Evolutionary conservation across 495 filamentous ascomycete species (phyloP), one percentile per base, ranked within the genome.

Genomic region (Penicillium coprophilum): DNA sequence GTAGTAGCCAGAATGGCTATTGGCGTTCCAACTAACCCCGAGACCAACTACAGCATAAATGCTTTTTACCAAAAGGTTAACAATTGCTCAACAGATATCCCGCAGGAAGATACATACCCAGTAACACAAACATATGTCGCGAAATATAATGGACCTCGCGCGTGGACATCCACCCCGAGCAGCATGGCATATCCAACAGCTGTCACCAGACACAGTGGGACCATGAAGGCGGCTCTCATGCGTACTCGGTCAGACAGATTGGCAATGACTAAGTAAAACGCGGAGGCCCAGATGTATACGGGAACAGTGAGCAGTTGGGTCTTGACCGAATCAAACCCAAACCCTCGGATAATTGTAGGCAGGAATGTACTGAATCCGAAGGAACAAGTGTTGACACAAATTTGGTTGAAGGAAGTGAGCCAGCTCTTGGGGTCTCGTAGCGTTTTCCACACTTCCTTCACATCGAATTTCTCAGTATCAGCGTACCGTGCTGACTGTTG

Each of bases 311-410:
- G 50, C 5, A 63, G 31, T 34, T 63, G 61, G 0, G 61, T 63
- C 11, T 13, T 46, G 13, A 60, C 48, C 11, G 61, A 53, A 27
- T 44, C 45, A 46, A 51, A 63, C 0, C 61, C 61, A 24, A 63
- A 60, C 7, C 36, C 45, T 34, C 30, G 34, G 50, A 63, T 56
- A 17, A 63, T 63, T 10, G 54, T 56, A 1, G 61, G 61, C 3
- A 63, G n/a, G 49, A 63, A 63, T 6, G 52, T 63, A 34, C 57
- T 60, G 24, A 60, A 63, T 3, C 55, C 56, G 39, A 56, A 56
- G 3, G 54, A 59, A 38, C 61, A 56, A 24, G 50, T 36, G 28
- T 63, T 63, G 47, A 62, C 56, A 31, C 49, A 43, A 19, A 62
- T 58, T 47, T 58, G 55, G 23, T 58, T 62, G 38, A 62, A 53